A percentile compares a stretch with the other conserved stretches of the same genome.
phyloP scores from a whole-genome alignment of 148 eudicot genomes.

The Rhododendron molle region DNA sequence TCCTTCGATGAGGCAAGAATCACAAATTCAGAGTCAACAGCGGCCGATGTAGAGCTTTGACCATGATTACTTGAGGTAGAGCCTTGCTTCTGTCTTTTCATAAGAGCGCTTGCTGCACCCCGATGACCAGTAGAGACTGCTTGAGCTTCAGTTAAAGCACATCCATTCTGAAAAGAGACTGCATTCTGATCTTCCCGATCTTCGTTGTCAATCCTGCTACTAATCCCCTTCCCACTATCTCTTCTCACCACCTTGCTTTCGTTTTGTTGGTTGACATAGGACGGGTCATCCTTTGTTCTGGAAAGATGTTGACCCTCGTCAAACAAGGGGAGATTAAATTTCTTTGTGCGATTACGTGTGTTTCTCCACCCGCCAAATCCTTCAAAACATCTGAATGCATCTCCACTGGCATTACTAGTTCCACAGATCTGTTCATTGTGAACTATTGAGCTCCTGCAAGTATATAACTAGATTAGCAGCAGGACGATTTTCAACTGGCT shows the following conservation, averaged over 20 bases:
- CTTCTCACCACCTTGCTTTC: constrained; percentile 12
- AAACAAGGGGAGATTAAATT: constrained; percentile 13
- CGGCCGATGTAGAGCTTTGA: constrained; percentile 28
- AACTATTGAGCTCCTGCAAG: constrained; percentile 22
- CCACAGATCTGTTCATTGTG: constrained; percentile 12
- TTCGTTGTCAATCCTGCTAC: constrained; percentile 5
- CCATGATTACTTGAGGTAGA: constrained; percentile 27
- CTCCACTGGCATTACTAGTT: constrained; percentile 21
- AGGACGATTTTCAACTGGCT: neutral
- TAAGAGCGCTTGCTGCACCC: constrained; percentile 16
- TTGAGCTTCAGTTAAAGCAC: constrained; percentile 13
- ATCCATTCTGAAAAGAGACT: constrained; percentile 8
- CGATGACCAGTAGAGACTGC: constrained; percentile 11
- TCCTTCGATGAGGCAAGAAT: constrained; percentile 40
- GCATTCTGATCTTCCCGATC: constrained; percentile 7
- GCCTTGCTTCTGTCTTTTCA: constrained; percentile 48
- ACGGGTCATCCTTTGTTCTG: constrained; percentile 6
- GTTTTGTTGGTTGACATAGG: constrained; percentile 10
- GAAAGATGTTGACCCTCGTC: constrained; percentile 12
- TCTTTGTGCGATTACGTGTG: constrained; percentile 27
- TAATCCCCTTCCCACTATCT: constrained; percentile 15
- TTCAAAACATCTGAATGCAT: constrained; percentile 19
- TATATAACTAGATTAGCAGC: neutral
- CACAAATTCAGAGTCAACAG: constrained; percentile 29
- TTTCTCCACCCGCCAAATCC: constrained; percentile 44